A percentile compares a stretch with the other conserved stretches of the same genome.
Evolutionary conservation across 768 basidiomycete species (phyloP).

Genomic region (Serpula lacrymans): DNA sequence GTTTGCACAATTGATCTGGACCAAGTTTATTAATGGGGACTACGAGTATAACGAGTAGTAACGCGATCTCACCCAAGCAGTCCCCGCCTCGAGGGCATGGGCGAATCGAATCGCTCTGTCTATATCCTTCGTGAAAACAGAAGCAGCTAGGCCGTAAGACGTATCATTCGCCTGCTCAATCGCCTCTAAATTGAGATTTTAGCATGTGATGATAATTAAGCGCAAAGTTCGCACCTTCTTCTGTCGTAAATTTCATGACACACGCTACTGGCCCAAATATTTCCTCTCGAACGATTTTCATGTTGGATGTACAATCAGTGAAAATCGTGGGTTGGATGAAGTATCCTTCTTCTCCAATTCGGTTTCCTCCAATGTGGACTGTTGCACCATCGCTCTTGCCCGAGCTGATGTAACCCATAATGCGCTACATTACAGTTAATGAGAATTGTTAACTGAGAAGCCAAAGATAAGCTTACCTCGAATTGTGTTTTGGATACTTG

Average conservation of each 20-base stretch:
- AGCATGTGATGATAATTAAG: not conserved
- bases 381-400: constrained; percentile 50
- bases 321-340: constrained; percentile 46
- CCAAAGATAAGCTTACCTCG: constrained; percentile 26
- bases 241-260: constrained; percentile 43
- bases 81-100: constrained; percentile 43
- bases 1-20: constrained; percentile 42
- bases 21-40: not conserved
- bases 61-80: constrained; percentile 53
- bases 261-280: constrained; percentile 49
- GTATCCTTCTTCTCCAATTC: constrained; percentile 40
- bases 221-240: constrained; percentile 19
- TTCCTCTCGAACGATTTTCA: constrained; percentile 39
- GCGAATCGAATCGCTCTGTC: constrained; percentile 39
- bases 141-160: constrained; percentile 45
- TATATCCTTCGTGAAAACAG: constrained; percentile 46
- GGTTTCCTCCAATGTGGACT: constrained; percentile 41
- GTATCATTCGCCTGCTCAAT: constrained; percentile 40
- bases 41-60: not conserved
- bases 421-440: constrained; percentile 26
- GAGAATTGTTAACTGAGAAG: not conserved
- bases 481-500: constrained; percentile 40
- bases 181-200: too few relatives aligned
- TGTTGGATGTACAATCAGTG: constrained; percentile 42
- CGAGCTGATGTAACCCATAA: constrained; percentile 47